Evolutionary conservation across 225 moss, liverwort and hornwort species (phyloP).

Genomic region (Antitrichia curtipendula): DNA sequence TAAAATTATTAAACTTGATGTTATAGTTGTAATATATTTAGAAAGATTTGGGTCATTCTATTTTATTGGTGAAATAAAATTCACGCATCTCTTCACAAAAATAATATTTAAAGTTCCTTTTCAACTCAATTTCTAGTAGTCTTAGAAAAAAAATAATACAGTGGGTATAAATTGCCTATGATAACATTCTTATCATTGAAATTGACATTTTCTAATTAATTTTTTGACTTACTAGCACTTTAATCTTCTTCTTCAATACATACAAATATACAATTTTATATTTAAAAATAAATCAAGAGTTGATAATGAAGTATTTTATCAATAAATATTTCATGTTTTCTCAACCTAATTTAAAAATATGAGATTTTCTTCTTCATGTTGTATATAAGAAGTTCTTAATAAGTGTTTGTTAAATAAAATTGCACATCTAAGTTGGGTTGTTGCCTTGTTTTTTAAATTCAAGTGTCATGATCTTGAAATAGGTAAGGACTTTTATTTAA

Average conservation of each 20-base stretch:
- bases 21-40: background rate
- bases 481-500: background rate
- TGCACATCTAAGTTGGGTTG: background rate
- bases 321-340: background rate
- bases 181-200: background rate
- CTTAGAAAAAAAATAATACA: background rate
- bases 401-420: background rate
- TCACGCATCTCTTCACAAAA: fast-evolving
- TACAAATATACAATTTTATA: background rate
- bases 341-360: background rate
- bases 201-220: background rate
- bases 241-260: background rate
- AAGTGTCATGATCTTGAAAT: background rate
- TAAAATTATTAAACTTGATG: too few species aligned
- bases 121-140: background rate
- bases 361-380: background rate
- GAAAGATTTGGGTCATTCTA: background rate
- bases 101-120: background rate
- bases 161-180: background rate
- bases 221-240: too few species aligned
- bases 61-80: background rate
- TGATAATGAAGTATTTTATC: background rate
- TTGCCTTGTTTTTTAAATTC: background rate
- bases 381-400: background rate
- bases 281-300: background rate